A percentile compares a stretch with the other conserved stretches of the same genome.
Evolutionary conservation across 2,329 filamentous ascomycete species (phyloP).

Genomic region (Zymoseptoria pseudotritici): DNA sequence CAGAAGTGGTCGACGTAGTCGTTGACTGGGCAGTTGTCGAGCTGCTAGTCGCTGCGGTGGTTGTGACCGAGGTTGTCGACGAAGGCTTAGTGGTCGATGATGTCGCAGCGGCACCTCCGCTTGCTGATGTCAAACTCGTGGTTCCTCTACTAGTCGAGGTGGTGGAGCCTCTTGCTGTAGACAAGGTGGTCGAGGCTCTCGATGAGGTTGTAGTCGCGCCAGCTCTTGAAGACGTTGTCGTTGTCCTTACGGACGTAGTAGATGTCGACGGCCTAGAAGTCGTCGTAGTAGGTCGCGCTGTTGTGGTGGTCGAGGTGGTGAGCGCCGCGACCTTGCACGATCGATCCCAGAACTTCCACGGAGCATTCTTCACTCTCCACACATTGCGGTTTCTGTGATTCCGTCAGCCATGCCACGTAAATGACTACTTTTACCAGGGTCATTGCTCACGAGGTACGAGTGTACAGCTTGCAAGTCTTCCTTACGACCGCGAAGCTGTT

Average conservation of each 20-base stretch:
- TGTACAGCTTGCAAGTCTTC: not conserved
- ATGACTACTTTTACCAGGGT: not conserved
- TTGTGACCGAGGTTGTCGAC: too few species aligned
- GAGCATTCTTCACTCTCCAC: not conserved
- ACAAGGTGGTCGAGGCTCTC: too few species aligned
- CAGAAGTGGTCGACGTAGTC: not conserved
- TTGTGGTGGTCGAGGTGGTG: not conserved
- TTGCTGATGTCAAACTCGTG: not conserved
- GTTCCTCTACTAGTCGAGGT: not conserved
- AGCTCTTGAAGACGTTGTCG: not conserved
- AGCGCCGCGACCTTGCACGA: not conserved
- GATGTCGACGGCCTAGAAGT: not conserved
- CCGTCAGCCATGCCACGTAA: not conserved
- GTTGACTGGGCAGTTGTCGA: not conserved
- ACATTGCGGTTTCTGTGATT: not conserved
- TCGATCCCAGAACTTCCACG: not conserved
- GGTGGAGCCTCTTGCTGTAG: not conserved
- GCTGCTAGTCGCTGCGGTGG: too few species aligned
- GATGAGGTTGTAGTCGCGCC: too few species aligned
- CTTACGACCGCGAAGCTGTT: not conserved
- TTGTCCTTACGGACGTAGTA: not conserved
- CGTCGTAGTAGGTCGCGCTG: not conserved
- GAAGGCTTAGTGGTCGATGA: not conserved
- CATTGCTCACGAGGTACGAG: not conserved
- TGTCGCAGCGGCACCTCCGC: not conserved